These are phyloP conservation scores for Oryza coarctata DNA, from an alignment of 176 grass and related monocot genomes.

Conservation along the genomic window DNA sequence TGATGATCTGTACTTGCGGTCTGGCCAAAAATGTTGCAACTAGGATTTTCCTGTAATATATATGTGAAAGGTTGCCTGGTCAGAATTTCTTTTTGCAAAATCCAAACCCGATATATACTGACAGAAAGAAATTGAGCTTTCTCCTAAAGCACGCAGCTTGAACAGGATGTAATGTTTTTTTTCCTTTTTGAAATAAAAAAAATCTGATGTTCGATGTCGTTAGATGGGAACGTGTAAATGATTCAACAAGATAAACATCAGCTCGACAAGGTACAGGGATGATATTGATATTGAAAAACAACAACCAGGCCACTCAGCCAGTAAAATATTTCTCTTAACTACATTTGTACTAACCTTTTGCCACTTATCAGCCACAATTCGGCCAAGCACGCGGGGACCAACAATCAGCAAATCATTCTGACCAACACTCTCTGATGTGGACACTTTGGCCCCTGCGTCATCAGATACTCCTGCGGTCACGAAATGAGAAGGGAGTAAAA, in stretches of 20 bases:
- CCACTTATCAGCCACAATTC: conserved; percentile 68
- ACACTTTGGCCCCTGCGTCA: conserved; percentile 10
- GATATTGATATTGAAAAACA: background rate
- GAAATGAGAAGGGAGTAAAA: background rate
- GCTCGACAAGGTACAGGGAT: no score
- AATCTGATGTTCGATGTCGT: no score
- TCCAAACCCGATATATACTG: background rate
- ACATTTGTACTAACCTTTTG: conserved; percentile 39
- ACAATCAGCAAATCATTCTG: conserved; percentile 64
- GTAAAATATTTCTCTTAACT: background rate
- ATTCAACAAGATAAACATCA: no score
- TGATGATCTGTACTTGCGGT: conserved; percentile 81
- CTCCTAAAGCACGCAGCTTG: no score
- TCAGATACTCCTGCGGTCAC: conserved; percentile 10
- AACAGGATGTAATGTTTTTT: no score
- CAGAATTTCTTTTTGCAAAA: background rate
- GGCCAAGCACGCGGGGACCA: conserved; percentile 67
- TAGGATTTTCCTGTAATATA: conserved; percentile 55
- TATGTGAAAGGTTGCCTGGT: background rate
- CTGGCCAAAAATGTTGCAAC: conserved; percentile 67
- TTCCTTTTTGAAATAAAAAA: no score
- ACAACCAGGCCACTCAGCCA: background rate
- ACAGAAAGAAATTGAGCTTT: background rate
- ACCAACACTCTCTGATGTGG: conserved; percentile 39
- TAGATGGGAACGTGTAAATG: background rate